These are phyloP conservation scores for Terfezia claveryi DNA, from an alignment of 495 filamentous ascomycete species.

Conservation along the genomic window DNA sequence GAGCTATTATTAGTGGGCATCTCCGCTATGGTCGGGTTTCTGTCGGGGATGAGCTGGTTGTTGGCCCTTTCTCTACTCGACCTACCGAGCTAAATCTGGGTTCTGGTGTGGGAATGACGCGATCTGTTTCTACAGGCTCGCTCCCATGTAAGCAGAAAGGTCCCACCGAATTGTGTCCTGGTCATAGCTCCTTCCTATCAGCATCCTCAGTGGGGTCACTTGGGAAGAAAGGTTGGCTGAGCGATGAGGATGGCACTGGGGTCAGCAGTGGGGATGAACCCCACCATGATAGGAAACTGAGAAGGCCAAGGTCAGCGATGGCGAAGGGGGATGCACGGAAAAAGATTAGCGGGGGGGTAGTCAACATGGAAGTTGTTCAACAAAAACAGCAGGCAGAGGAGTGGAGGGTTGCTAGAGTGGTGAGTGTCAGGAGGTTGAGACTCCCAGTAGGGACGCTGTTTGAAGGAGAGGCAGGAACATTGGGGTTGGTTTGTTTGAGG, in stretches of 20 bases:
- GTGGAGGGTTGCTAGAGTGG: slow-evolving; percentile 26
- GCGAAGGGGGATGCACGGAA: not conserved
- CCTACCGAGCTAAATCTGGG: not conserved
- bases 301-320: not conserved
- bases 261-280: not conserved
- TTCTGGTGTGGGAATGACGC: slow-evolving; percentile 13
- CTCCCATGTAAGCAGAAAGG: not conserved
- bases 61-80: slow-evolving; percentile 46
- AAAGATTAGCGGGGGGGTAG: too few species aligned
- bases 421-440: slow-evolving; percentile 71
- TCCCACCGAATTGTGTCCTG: not conserved
- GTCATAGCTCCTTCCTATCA: too few species aligned
- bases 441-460: slow-evolving; percentile 56
- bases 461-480: slow-evolving; percentile 71
- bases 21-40: slow-evolving; percentile 56
- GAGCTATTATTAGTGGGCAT: slow-evolving; percentile 59
- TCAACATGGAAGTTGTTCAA: too few species aligned
- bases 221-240: not conserved
- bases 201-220: not conserved
- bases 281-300: not conserved
- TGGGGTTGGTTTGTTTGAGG: slow-evolving; percentile 38
- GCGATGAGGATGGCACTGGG: not conserved
- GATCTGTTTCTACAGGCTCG: slow-evolving; percentile 8
- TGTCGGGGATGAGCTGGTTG: slow-evolving; percentile 52
- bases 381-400: slow-evolving; percentile 2